Conservation (phyloP, 208 protist genomes). For the Leishmania guyanensis region DNA sequence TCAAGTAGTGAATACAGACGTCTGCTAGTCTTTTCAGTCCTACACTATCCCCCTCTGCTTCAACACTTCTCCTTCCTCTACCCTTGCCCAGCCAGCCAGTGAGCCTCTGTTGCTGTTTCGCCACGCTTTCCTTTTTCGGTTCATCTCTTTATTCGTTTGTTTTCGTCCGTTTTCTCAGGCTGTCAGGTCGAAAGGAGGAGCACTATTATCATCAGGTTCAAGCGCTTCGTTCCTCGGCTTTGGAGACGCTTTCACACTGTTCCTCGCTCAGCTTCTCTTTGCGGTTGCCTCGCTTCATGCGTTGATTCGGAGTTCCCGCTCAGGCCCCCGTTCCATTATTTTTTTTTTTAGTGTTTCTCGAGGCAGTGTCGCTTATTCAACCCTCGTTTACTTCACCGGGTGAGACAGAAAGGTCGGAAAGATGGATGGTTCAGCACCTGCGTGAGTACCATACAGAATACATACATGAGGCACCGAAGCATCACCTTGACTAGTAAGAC, state of each 20-base stretch:
- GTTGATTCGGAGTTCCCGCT: neutral
- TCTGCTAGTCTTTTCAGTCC: neutral
- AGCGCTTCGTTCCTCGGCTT: too few relatives aligned
- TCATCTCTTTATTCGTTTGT: neutral
- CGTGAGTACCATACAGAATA: neutral
- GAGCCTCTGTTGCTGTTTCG: neutral
- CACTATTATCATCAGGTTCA: too few relatives aligned
- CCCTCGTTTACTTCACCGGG: neutral
- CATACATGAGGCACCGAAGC: neutral
- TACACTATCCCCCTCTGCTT: neutral
- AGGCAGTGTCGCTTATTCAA: neutral
- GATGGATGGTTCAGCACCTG: neutral
- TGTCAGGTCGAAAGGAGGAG: too few relatives aligned
- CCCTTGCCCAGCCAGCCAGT: neutral
- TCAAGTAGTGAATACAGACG: neutral
- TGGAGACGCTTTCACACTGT: too few relatives aligned
- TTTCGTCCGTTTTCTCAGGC: too few relatives aligned
- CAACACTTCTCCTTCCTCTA: neutral
- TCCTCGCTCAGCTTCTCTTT: too few relatives aligned
- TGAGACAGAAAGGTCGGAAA: neutral
- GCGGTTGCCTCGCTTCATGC: too few relatives aligned
- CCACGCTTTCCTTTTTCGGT: neutral
- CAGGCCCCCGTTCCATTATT: neutral
- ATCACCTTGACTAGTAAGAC: neutral
- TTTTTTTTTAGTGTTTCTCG: neutral